phyloP scores from a whole-genome alignment of 148 eudicot genomes.

The Vaccinium vitisidaea region DNA sequence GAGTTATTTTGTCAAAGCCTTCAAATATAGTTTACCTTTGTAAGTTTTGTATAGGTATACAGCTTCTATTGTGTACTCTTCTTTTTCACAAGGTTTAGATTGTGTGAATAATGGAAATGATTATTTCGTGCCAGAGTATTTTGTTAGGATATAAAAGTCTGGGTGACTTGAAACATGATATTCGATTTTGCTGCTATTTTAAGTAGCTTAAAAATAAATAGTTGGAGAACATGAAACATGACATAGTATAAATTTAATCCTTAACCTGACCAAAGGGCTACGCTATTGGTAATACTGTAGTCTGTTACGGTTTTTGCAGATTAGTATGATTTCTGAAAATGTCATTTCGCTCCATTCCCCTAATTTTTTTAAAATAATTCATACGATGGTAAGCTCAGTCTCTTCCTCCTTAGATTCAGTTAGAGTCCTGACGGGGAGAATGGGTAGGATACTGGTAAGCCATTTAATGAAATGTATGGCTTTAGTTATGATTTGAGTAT shows the following conservation, averaged over 20 bases:
- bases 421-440: not conserved
- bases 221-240: not conserved
- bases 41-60: too few species aligned
- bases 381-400: not conserved
- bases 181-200: not conserved
- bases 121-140: not conserved
- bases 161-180: not conserved
- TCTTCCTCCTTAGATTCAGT: not conserved
- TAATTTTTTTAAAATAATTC: not conserved
- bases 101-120: not conserved
- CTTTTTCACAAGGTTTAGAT: not conserved
- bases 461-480: not conserved
- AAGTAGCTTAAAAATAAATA: not conserved
- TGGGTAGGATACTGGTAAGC: not conserved
- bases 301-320: not conserved
- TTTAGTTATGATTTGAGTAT: not conserved
- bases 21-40: not conserved
- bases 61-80: too few species aligned
- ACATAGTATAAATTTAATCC: not conserved
- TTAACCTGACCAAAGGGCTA: not conserved
- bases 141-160: not conserved
- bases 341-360: not conserved
- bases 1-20: not conserved
- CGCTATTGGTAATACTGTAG: not conserved
- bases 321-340: not conserved